Evolutionary conservation across 1,284 basidiomycete species (phyloP), one percentile per base, ranked within the genome.

Genomic region (Hypsizygus ulmarius): DNA sequence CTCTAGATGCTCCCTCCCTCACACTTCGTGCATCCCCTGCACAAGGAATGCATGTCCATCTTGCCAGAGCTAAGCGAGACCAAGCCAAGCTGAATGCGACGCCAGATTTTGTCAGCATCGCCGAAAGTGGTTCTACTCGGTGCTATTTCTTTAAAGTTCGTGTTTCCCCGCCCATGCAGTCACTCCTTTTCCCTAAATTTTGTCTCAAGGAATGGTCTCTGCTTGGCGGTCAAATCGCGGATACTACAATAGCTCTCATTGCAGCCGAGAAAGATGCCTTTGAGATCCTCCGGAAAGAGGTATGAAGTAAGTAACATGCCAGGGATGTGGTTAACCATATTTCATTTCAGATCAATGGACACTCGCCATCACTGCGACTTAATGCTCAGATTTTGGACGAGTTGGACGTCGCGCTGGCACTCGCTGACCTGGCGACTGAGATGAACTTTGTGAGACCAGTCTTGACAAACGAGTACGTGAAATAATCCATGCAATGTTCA

Each of bases 381-480:
- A 97, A 96, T 61, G 85, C 92, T 2, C 78, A 82, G 12, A 75
- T 94, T 32, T 69, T 95, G 11, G 93, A 96, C 60, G 94, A 99
- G 65, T 68, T 98, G 5, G 97, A 99, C 62, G 84, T 97, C 5
- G 78, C 84, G 0, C 65, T 92, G 1, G 81, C 84, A 0, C 97
- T 97, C 59, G 88, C 95, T 1, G 81, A 81, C 49, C 77, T 94
- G 5, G 95, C 96, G 0, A 66, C 73, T 1, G 92, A 97, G 55
- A 78, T 90, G 68, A 77, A 79, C 39, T 88, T 93, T 58, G 80
- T 87, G 1, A 75, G 85, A 29, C 96, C 96, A 0, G 61, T 67
- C 0, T 63, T 98, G 18, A 79, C 75, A 28, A 79, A 88, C 7
- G 77, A 84, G 92, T 93, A 55, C 60, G 83, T 62, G 12, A 25